Base-by-base conservation (phyloP, 1,284 basidiomycete genomes). In the Apiotrichum akiyoshidainum region DNA sequence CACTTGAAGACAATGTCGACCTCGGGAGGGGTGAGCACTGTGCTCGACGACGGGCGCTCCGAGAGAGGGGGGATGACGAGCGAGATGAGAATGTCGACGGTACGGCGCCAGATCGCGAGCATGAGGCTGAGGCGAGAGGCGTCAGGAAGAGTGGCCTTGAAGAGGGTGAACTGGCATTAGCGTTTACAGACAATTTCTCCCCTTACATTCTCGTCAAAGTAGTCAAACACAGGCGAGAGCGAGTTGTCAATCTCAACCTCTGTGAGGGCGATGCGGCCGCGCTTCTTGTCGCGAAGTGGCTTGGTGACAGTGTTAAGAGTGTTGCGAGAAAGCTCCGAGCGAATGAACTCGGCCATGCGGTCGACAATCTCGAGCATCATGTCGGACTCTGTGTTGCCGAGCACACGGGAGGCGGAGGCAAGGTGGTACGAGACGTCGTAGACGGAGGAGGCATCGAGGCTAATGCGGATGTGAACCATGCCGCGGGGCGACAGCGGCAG, bases 1-100 rank as follows among this genome's bases (percentile, higher is more conserved):
- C 75, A 78, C 56, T 76, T 76, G 72, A 76, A 77, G 13, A 79
- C 68, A 31, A 77, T 61, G 54, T 74, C 73, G 19, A 72, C 59
- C 56, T 79, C 74, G 19, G 55, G 64, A 0, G 66, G 49, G 0
- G 64, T 52, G 0, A 68, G 65, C 5, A 57, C 19, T 1, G 52
- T 40, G 10, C 46, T 46, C 4, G 58, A 55, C 44, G 61, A 65
- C 17, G 71, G 71, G 53, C 67, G 67, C 53, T 75, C 71, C 5
- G 70, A 71, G 5, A 78, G 66, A 0, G 76, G 76, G 5, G 77
- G 77, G 17, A 78, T 67, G 3, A 79, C 63, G 14, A 78, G 63
- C 10, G 72, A 72, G 51, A 75, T 71, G 54, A 77, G 67, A 22
- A 67, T 68, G 37, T 74, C 72, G 49, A 77, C 65, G 19, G 73